A percentile compares a stretch with the other conserved stretches of the same genome.
These are phyloP conservation scores for Tolypocladium endophyticum DNA, from an alignment of 2,329 filamentous ascomycete species.

Conservation along the genomic window DNA sequence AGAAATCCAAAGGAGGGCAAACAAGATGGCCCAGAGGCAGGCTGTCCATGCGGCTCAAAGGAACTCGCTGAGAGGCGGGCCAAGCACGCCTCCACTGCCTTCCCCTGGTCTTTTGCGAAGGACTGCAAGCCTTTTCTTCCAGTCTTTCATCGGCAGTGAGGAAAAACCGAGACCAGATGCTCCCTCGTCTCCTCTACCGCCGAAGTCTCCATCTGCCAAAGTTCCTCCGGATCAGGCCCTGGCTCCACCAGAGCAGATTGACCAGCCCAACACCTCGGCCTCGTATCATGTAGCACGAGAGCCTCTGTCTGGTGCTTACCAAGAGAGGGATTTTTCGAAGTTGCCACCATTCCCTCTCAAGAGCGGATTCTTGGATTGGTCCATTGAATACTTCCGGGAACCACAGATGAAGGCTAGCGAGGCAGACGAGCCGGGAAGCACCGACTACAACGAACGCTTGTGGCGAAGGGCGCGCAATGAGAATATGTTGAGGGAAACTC, in stretches of 20 bases:
- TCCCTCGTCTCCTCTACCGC: constrained; percentile 15
- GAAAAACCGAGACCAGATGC: constrained; percentile 26
- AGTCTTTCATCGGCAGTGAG: constrained; percentile 43
- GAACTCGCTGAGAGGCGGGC: constrained; percentile 26
- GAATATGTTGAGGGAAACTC: constrained; percentile 80
- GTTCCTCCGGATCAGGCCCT: constrained; percentile 30
- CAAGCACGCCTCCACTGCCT: constrained; percentile 32
- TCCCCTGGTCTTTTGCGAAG: constrained; percentile 51
- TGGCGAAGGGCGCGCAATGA: constrained; percentile 93
- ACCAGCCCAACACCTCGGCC: constrained; percentile 54
- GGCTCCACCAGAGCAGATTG: constrained; percentile 63
- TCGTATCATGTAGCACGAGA: constrained; percentile 66
- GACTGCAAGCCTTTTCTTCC: constrained; percentile 54
- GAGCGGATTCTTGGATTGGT: constrained; percentile 89
- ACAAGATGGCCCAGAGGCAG: constrained; percentile 34
- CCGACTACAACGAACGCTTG: constrained; percentile 88
- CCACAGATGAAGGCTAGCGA: constrained; percentile 97
- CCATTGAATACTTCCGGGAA: constrained; percentile 93
- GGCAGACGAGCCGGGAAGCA: constrained; percentile 89
- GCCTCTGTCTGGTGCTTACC: constrained; percentile 69
- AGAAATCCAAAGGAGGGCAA: constrained; percentile 51
- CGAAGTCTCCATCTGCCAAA: constrained; percentile 22
- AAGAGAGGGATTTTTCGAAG: constrained; percentile 47
- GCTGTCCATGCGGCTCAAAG: constrained; percentile 31
- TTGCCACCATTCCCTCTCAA: constrained; percentile 61